phyloP scores from a whole-genome alignment of 176 grass and related monocot species.

The Ampelocalamus luodianensis region DNA sequence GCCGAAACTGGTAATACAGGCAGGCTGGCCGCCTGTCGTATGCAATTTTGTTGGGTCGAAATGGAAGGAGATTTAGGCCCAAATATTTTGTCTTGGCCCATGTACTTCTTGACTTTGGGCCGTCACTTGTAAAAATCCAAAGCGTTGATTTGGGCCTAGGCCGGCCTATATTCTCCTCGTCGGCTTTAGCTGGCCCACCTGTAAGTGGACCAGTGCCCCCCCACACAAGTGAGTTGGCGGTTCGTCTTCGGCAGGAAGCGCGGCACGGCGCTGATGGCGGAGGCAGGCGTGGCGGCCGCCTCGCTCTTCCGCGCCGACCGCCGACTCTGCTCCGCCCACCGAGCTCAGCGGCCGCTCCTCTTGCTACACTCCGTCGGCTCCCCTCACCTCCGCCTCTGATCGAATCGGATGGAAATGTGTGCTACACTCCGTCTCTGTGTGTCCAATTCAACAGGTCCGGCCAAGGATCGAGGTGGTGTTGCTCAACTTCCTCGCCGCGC shows the following conservation, averaged over 20 bases:
- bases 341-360: constrained; percentile 43
- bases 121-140: too few species aligned
- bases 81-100: too few species aligned
- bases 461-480: constrained; percentile 91
- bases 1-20: too few species aligned
- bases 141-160: too few species aligned
- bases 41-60: too few species aligned
- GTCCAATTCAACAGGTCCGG: constrained; percentile 46
- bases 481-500: constrained; percentile 68
- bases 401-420: not conserved
- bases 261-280: constrained; percentile 3
- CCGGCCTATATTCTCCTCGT: too few species aligned
- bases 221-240: too few species aligned
- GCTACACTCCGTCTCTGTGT: not conserved
- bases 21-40: too few species aligned
- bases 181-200: not conserved
- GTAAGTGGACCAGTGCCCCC: not conserved
- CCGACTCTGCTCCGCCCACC: constrained; percentile 72
- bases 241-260: not conserved
- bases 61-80: too few species aligned
- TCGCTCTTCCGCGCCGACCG: constrained; percentile 79
- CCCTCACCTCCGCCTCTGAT: not conserved
- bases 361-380: not conserved
- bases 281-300: constrained; percentile 55
- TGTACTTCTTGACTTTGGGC: too few species aligned